A percentile compares a stretch with the other conserved stretches of the same genome.
These are phyloP conservation scores for Chrysoporthe austroafricana DNA, from an alignment of 2,329 filamentous ascomycete species.

Conservation along the genomic window DNA sequence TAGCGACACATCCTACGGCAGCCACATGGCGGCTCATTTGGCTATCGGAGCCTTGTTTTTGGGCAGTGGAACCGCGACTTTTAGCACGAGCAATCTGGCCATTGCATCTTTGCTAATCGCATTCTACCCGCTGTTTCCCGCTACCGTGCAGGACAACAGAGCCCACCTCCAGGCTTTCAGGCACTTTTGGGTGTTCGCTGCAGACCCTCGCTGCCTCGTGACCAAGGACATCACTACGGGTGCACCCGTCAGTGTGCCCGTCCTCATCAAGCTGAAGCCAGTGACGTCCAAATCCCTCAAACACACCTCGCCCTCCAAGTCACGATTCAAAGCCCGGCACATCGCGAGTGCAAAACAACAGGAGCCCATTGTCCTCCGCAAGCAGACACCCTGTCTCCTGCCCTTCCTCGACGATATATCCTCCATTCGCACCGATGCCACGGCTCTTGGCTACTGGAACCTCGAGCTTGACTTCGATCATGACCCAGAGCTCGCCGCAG, in stretches of 20 bases:
- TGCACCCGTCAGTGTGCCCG: slow-evolving; percentile 74
- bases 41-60: slow-evolving; percentile 90
- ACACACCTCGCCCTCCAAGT: slow-evolving; percentile 42
- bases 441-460: slow-evolving; percentile 76
- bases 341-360: slow-evolving; percentile 2
- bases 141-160: slow-evolving; percentile 87
- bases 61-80: slow-evolving; percentile 88
- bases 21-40: slow-evolving; percentile 89
- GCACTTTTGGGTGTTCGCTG: slow-evolving; percentile 94
- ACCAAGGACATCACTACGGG: slow-evolving; percentile 85
- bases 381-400: slow-evolving; percentile 61
- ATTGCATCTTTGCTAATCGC: slow-evolving; percentile 85
- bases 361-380: slow-evolving; percentile 44
- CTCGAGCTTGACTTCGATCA: slow-evolving; percentile 74
- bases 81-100: slow-evolving; percentile 85
- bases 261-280: slow-evolving; percentile 64
- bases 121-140: slow-evolving; percentile 93
- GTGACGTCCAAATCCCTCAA: slow-evolving; percentile 43
- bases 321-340: slow-evolving; percentile 34
- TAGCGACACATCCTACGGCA: slow-evolving; percentile 84
- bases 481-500: slow-evolving; percentile 62
- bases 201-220: slow-evolving; percentile 86
- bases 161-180: slow-evolving; percentile 95
- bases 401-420: slow-evolving; percentile 68
- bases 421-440: slow-evolving; percentile 62